phyloP scores from a whole-genome alignment of 208 protist genomes.

The Naegleria fowleri region DNA sequence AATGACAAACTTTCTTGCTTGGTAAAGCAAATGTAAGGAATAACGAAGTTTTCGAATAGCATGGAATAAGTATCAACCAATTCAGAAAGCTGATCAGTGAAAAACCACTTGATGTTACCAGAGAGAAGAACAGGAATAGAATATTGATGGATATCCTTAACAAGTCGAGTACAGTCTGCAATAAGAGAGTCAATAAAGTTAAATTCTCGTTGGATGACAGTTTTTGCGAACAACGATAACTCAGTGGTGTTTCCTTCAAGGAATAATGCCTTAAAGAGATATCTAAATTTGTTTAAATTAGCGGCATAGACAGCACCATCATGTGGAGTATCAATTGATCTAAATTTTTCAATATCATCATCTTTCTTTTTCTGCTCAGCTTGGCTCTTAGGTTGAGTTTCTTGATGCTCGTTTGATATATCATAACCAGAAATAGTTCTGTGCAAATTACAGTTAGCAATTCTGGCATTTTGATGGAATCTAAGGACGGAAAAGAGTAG shows the following conservation, averaged over 20 bases:
- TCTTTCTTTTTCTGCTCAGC: background rate
- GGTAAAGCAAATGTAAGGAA: background rate
- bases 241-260: background rate
- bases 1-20: background rate
- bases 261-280: background rate
- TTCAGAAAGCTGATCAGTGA: background rate
- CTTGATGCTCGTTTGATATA: background rate
- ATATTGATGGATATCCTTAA: background rate
- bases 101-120: constrained; percentile 1
- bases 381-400: background rate
- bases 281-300: background rate
- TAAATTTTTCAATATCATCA: constrained; percentile 13
- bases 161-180: background rate
- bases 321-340: background rate
- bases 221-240: background rate
- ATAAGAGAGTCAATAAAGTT: constrained; percentile 3
- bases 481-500: background rate
- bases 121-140: background rate
- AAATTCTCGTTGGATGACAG: background rate
- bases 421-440: background rate
- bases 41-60: background rate
- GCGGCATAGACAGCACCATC: background rate
- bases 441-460: background rate
- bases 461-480: background rate
- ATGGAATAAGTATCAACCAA: background rate